Evolutionary conservation across 208 protist species (phyloP).

Genomic region (Phytomonas serpens): DNA sequence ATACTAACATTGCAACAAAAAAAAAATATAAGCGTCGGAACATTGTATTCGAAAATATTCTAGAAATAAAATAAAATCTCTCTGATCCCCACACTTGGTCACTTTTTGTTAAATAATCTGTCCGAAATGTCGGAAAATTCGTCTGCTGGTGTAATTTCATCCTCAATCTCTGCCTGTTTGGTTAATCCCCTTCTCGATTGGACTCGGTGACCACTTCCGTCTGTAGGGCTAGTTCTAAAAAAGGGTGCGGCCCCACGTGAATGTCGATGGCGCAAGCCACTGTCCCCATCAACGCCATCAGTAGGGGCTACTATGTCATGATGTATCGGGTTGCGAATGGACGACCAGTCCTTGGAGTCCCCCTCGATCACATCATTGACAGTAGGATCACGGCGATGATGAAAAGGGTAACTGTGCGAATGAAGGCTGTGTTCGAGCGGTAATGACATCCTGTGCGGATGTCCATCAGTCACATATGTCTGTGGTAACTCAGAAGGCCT

Average conservation of each 20-base stretch:
- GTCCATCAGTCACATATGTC: background rate
- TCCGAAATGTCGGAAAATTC: conserved; percentile 22
- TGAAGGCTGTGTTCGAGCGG: background rate
- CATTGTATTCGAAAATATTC: background rate
- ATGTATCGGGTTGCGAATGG: background rate
- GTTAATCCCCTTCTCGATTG: conserved; percentile 8
- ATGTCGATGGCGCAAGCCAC: background rate
- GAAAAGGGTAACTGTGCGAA: background rate
- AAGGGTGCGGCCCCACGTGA: background rate
- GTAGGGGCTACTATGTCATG: background rate
- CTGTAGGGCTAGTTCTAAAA: background rate
- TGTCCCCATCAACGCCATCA: background rate
- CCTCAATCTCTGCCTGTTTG: conserved; percentile 14
- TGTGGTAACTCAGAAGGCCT: background rate
- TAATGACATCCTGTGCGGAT: background rate
- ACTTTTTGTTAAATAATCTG: conserved; percentile 3
- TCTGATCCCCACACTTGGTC: background rate
- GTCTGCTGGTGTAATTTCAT: conserved; percentile 25
- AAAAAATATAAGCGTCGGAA: background rate
- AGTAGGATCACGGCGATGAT: background rate
- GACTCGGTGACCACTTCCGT: conserved; percentile 1
- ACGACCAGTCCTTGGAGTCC: background rate
- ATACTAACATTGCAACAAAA: background rate
- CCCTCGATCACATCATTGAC: background rate
- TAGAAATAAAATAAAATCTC: background rate